Base-by-base conservation (phyloP, 2,329 filamentous ascomycete genomes). In the Aspergillus sp. region DNA sequence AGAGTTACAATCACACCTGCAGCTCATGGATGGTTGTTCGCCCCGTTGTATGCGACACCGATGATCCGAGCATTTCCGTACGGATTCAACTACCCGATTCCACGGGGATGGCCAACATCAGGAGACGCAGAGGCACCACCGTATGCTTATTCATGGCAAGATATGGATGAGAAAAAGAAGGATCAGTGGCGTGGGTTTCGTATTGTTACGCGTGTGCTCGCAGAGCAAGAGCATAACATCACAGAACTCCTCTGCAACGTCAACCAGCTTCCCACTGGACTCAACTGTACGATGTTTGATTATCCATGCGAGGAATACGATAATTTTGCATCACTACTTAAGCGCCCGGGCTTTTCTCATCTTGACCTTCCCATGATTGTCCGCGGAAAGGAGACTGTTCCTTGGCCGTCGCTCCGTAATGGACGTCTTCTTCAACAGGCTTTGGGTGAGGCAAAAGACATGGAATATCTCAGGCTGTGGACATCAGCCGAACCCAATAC, bases 41-140 rank as follows among this genome's bases (percentile, higher is more conserved):
- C 44, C 0, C 71, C 70, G 0, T 44, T 62, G 0, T 73, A 73
- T 39, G 47, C 67, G 13, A 73, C 71, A 0, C 71, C 71, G 1
- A 68, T 68, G 52, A 68, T 71, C 28, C 67, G 69, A 5, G 58
- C 61, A 3, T 62, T 74, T 9, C 68, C 68, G 0, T 37, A 45
- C 2, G 65, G 65, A 4, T 69, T 74, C 32, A 64, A 64, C 26
- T 71, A 73, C 44, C 64, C 65, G 1, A 51, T 68, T 7, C 61
- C 66, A 2, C 58, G 56, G 11, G 59, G 62, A 9, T 66, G 64
- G 66, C 57, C 53, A 7, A 44, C 31, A n/a, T 27, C 30, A 29
- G 27, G 32, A 10, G n/a, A 30, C n/a, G 29, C 6, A 12, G 28
- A 27, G 6, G 10, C 19, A 5, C 7, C 7, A 7, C 35, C n/a